phyloP scores from a whole-genome alignment of 2,329 filamentous ascomycete species.

The Colletotrichum australisinense region DNA sequence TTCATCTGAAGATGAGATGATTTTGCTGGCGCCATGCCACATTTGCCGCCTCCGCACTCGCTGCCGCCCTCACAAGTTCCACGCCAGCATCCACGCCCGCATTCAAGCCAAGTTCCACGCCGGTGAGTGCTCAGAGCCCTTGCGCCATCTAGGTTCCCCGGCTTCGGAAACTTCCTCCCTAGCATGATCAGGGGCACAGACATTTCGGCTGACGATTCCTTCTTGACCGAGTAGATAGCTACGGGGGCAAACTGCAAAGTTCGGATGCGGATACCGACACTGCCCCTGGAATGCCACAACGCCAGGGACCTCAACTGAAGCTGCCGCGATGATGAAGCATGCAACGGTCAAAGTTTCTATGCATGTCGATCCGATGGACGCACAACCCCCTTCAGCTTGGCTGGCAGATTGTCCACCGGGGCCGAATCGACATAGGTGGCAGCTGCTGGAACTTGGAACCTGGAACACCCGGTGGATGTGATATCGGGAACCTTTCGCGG shows the following conservation, averaged over 20 bases:
- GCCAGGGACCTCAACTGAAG: not conserved
- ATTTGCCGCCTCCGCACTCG: not conserved
- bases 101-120: constrained; percentile 11
- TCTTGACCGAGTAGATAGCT: not conserved
- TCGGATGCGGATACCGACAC: not conserved
- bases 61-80: constrained; percentile 1
- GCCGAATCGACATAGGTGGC: not conserved
- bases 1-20: constrained; percentile 5
- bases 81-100: constrained; percentile 7
- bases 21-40: not conserved
- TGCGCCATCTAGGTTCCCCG: constrained; percentile 9
- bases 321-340: not conserved
- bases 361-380: not conserved
- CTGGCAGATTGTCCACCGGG: not conserved
- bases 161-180: constrained; percentile 6
- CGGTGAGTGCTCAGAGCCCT: constrained; percentile 6
- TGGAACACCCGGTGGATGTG: constrained; percentile 4
- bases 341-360: not conserved
- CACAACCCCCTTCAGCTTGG: not conserved
- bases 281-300: not conserved
- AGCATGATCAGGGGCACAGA: not conserved
- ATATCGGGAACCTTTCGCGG: constrained; percentile 13
- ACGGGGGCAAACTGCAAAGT: not conserved
- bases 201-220: not conserved
- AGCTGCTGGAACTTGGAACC: not conserved